Conservation (phyloP, 2,329 filamentous ascomycete genomes). For the Fusarium sp. region DNA sequence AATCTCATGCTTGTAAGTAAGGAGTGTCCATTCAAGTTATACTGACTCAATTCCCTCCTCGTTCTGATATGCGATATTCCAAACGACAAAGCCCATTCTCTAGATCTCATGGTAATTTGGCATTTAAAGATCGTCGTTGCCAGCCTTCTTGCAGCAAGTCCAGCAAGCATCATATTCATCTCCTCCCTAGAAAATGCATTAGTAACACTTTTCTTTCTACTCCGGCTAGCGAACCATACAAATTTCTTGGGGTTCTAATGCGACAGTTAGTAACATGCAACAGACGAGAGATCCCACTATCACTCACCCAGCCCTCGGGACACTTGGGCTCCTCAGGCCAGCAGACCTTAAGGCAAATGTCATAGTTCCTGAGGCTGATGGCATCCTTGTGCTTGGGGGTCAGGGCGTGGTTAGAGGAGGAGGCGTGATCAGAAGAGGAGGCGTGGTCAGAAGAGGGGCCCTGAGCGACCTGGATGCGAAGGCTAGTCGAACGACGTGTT, state of each 20-base stretch:
- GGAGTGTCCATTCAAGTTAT: background rate
- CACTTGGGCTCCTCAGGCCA: background rate
- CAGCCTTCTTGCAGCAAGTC: constrained; percentile 18
- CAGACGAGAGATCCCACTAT: rapidly evolving
- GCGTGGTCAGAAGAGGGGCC: background rate
- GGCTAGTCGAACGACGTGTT: rapidly evolving
- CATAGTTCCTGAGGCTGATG: background rate
- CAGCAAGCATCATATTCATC: constrained; percentile 1
- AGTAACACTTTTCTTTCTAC: background rate
- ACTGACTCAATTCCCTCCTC: rapidly evolving
- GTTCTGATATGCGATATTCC: rapidly evolving
- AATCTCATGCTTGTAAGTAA: rapidly evolving
- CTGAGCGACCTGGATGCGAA: constrained; percentile 28
- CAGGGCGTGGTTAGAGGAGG: background rate
- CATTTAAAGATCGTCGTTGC: background rate
- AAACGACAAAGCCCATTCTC: rapidly evolving
- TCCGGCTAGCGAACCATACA: background rate
- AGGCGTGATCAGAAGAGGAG: background rate
- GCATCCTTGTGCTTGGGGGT: background rate
- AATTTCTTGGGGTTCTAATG: background rate
- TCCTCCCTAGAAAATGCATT: background rate
- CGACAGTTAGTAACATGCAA: background rate
- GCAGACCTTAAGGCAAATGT: constrained; percentile 6
- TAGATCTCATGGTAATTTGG: rapidly evolving
- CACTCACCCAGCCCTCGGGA: constrained; percentile 23